Evolutionary conservation across 164 flowering plant genomes (phyloP), one percentile per base, ranked within the genome.

Genomic region (Annona cherimola): DNA sequence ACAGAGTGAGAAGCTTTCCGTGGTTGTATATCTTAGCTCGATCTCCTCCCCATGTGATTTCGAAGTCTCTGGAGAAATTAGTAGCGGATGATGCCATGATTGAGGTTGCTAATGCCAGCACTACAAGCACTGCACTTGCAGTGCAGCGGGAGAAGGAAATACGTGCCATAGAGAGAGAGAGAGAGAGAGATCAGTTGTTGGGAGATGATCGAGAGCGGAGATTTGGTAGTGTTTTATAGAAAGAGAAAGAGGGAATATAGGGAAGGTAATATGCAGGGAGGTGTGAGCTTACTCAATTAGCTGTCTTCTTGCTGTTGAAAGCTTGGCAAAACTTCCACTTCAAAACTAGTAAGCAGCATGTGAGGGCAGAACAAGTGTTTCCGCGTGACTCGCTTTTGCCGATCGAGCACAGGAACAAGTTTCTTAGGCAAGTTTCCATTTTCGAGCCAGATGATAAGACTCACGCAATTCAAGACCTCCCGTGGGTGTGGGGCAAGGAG

Each of bases 1-100:
- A 76, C 40, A 83, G 80, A 2, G 73, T 69, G 11, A 82, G 80
- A 4, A 69, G 61, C 63, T 77, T 67, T 4, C 73, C 60, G 35
- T 71, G 20, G 73, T 42, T 42, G 19, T 42, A 8, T 8, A 71
- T 62, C 55, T 71, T 71, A 6, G 65, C 72, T 3, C 66, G 42
- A 42, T 44, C 72, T n/a, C 42, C 42, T 11, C 73, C 73, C 73
- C 73, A 71, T 3, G 67, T 71, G 60, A 71, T 45, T 8, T 71
- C 73, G 16, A 62, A 71, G 42, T 71, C 73, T 40, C 40, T 26
- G 16, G 43, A n/a, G 69, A 66, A 66, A 43, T 69, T 60, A 20
- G 26, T 44, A 5, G 69, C 55, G 44, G 7, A 19, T 16, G 69
- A 3, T 41, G 40, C 54, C 55, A 66, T 43, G 43, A 66, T 16